Evolutionary conservation across 148 eudicot species (phyloP), one percentile per base, ranked within the genome.

Genomic region (Amaranthus hypochondriacus): DNA sequence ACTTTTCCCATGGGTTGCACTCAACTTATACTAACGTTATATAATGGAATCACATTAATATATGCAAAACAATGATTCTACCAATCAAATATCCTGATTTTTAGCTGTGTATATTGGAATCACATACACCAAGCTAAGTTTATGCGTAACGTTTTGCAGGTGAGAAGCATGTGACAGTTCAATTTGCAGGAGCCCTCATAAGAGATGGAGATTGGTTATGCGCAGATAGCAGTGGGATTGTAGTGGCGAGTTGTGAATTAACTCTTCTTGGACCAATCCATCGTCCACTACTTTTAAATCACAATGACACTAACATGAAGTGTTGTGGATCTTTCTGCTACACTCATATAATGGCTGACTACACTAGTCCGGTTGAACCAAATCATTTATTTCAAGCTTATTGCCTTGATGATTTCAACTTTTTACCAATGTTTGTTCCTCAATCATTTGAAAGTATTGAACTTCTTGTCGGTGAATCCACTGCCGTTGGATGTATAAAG

Each of bases 391-490:
- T 78, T 53, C 47, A 62, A 71, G 85, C 85, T 46, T 60, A 78
- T 4, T 68, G 63, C 60, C 68, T 82, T 56, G 71, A 82, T 28
- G 80, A 80, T n/a, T 79, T 72, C 63, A 64, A 72, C 74, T 77
- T 75, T 79, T 18, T 82, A 44, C 85, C 85, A 2, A 82, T 62
- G 68, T 75, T 68, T 55, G 14, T 78, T 7, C 85, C 80, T 2
- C 66, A 72, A 44, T 62, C 56, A 14, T 72, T 76, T 9, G 46
- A 76, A 15, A 66, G 58, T 9, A 28, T 81, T 6, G 61, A 76
- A 51, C 62, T 72, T 39, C 60, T 76, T 28, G 48, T 7, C 1
- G 83, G 83, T 10, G 67, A 68, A 4, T 62, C 70, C 21, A n/a
- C 54, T 1, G 21, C 49, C 0, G 56, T 76, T 61, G 83, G 80